Percentiles rank a stretch among this genome's conserved stretches.
phyloP scores from a whole-genome alignment of 2,329 filamentous ascomycete species.

The Fusarium aywerte region DNA sequence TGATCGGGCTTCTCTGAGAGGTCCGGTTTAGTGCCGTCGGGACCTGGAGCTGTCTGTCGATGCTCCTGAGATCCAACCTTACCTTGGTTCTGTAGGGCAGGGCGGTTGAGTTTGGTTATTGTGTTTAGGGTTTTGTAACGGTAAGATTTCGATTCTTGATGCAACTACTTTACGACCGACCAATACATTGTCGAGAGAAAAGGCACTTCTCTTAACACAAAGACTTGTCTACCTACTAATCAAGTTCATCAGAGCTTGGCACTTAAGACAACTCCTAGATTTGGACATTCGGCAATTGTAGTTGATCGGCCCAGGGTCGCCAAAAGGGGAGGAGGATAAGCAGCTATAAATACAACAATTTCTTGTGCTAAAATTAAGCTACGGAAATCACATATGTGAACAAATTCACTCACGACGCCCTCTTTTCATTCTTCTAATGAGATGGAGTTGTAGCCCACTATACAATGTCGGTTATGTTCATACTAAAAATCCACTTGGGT shows the following conservation, averaged over 20 bases:
- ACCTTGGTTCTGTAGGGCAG: constrained; percentile 17
- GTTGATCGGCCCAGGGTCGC: constrained; percentile 21
- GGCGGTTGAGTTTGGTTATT: neutral
- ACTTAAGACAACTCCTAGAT: neutral
- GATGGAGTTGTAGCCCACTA: constrained; percentile 12
- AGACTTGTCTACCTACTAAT: neutral
- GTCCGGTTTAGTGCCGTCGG: constrained; percentile 38
- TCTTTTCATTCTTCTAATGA: constrained; percentile 8
- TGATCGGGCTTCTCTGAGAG: constrained; percentile 45
- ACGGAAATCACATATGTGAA: constrained; percentile 8
- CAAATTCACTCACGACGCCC: constrained; percentile 12
- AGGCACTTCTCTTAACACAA: neutral
- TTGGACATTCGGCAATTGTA: constrained; percentile 26
- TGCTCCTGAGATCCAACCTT: constrained; percentile 6
- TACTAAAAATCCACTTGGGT: constrained; percentile 9
- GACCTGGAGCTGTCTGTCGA: constrained; percentile 31
- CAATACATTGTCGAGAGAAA: neutral
- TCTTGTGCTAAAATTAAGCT: constrained; percentile 27
- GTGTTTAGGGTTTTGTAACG: constrained; percentile 1
- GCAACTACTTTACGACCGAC: neutral
- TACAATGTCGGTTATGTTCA: constrained; percentile 5
- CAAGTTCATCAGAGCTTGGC: neutral
- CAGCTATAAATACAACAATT: constrained; percentile 30
- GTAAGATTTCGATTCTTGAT: constrained; percentile 10
- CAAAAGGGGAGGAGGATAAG: constrained; percentile 29